Base-by-base conservation (phyloP, 1,284 basidiomycete species). In the Phylloboletellus chloephorus region DNA sequence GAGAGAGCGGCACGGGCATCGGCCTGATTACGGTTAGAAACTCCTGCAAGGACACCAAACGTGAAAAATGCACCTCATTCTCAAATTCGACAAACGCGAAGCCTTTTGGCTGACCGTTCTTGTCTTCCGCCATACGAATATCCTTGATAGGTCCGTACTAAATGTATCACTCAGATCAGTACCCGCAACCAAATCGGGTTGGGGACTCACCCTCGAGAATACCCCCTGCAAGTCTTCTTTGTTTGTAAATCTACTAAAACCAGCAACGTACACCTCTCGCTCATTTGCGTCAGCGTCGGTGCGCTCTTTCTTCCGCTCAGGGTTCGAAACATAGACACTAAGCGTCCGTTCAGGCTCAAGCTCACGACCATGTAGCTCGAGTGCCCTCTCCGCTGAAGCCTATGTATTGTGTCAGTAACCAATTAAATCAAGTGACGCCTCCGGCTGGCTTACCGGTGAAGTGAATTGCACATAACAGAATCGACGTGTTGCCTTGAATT, bases 381-480 rank as follows among this genome's bases (percentile, higher is more conserved):
- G 71, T 0, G 93, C 86, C 7, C 73, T 73, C 58, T 88, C 72
- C 0, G 95, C 93, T 2, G 84, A 74, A 8, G 69, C 61, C 85
- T 89, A 50, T 7, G 21, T 15, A 19, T 24, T 20, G 39, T 15
- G 12, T 43, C 20, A 44, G 11, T 22, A 13, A 20, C 26, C 7
- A 19, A 24, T 17, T 8, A 21, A 25, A 28, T 32, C 12, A 29
- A 12, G 7, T 33, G 6, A 31, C 11, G 24, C 22, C 6, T 25
- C 21, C 15, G 25, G 12, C 9, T 16, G 7, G 68, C 83, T 46
- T 52, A 90, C 90, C 0, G 90, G 87, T 16, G 80, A 81, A 1
- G 83, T 84, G 60, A 78, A 97, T 51, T 97, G 94, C 2, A 99
- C 73, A 60, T 98, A 99, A 60, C 90, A 95, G 65, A 99, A 98